Percentiles rank a stretch among this genome's conserved stretches.
Conservation (phyloP, 495 filamentous ascomycete species). For the Penicillium antarcticum region DNA sequence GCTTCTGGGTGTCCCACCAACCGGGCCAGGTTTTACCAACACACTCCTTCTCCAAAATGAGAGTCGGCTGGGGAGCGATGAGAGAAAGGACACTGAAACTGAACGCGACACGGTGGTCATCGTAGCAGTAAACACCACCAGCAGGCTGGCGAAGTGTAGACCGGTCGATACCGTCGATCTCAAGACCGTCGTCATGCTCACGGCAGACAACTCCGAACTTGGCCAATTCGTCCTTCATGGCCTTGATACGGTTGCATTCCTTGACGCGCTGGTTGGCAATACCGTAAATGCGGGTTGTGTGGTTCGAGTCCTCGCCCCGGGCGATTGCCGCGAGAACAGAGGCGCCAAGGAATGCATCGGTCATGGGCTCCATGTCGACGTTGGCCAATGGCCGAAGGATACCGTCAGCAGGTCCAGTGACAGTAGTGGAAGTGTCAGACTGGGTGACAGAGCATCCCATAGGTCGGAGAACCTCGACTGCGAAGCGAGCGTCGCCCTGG, state of each 20-base stretch:
- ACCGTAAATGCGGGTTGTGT: slow-evolving; percentile 79
- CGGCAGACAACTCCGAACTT: slow-evolving; percentile 89
- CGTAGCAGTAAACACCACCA: slow-evolving; percentile 84
- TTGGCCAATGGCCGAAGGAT: slow-evolving; percentile 66
- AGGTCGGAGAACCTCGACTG: slow-evolving; percentile 80
- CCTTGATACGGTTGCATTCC: slow-evolving; percentile 94
- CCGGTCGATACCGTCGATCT: slow-evolving; percentile 68
- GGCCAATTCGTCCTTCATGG: slow-evolving; percentile 94
- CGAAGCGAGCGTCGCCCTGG: slow-evolving; percentile 95
- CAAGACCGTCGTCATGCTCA: slow-evolving; percentile 89
- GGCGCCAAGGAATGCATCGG: slow-evolving; percentile 94
- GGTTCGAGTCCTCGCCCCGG: slow-evolving; percentile 49
- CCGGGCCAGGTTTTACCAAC: slow-evolving; percentile 99
- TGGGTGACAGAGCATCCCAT: slow-evolving; percentile 95
- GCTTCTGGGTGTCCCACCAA: slow-evolving; percentile 89
- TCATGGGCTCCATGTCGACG: slow-evolving; percentile 99
- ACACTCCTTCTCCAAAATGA: slow-evolving; percentile 87
- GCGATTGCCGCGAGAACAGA: slow-evolving; percentile 91
- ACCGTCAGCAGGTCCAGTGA: slow-evolving; percentile 79
- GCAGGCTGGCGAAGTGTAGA: slow-evolving; percentile 56
- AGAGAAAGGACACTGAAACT: slow-evolving; percentile 91
- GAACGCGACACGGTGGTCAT: slow-evolving; percentile 98
- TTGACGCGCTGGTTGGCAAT: slow-evolving; percentile 99
- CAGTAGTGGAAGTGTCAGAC: slow-evolving; percentile 81
- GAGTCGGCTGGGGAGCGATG: slow-evolving; percentile 66